Conservation (phyloP, 176 grass and related monocot genomes). For the Poa annua region DNA sequence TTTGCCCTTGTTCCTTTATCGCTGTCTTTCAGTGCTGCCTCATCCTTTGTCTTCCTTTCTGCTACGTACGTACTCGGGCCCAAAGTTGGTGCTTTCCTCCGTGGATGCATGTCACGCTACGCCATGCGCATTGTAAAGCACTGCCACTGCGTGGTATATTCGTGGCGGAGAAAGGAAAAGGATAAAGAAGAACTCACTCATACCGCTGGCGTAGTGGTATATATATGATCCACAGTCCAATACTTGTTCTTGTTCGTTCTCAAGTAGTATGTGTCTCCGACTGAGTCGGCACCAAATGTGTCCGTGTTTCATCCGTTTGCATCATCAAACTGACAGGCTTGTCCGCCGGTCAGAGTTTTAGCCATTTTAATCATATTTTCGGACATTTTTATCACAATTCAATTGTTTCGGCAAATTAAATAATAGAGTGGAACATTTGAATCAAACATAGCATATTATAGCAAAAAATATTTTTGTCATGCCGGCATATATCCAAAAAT, state of each 20-base stretch:
- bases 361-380: too few species aligned
- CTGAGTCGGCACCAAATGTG: too few species aligned
- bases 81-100: background rate
- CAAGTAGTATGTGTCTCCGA: too few species aligned
- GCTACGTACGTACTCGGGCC: background rate
- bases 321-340: too few species aligned
- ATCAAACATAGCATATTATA: too few species aligned
- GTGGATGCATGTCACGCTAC: background rate
- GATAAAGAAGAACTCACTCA: background rate
- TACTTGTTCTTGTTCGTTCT: background rate
- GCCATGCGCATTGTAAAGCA: background rate
- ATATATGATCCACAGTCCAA: background rate
- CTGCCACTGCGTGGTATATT: background rate
- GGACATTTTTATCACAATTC: too few species aligned
- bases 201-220: background rate
- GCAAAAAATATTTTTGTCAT: too few species aligned
- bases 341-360: too few species aligned
- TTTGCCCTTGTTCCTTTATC: background rate
- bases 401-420: too few species aligned
- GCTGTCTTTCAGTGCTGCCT: conserved; percentile 18
- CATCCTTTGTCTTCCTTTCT: conserved; percentile 29
- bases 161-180: background rate
- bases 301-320: too few species aligned
- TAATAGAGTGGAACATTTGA: too few species aligned
- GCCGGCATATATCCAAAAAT: too few species aligned